phyloP scores from a whole-genome alignment of 2,329 filamentous ascomycete species.

The Beauveria asiatica region DNA sequence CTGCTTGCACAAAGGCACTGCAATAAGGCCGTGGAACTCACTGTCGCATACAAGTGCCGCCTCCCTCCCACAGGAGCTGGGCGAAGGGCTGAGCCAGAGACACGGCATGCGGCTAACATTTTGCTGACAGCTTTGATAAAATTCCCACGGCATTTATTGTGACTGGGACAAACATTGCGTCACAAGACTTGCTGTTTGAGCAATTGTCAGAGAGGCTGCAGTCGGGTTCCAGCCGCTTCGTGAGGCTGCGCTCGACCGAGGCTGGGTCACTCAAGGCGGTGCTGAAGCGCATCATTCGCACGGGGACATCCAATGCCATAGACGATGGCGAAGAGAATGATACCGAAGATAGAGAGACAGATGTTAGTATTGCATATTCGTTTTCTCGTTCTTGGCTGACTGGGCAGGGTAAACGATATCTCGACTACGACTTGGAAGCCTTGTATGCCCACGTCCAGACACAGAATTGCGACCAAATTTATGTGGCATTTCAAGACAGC shows the following conservation, averaged over 20 bases:
- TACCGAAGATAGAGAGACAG: constrained; percentile 33
- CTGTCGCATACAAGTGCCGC: not conserved
- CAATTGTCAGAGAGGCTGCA: constrained; percentile 54
- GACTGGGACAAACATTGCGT: constrained; percentile 70
- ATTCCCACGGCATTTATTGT: constrained; percentile 66
- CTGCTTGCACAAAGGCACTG: not conserved
- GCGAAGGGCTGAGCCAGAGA: not conserved
- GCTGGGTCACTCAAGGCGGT: constrained; percentile 65
- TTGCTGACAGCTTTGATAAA: constrained; percentile 30
- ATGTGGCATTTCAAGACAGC: constrained; percentile 71
- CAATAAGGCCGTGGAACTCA: not conserved
- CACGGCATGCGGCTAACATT: constrained; percentile 14
- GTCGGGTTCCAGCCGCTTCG: constrained; percentile 45
- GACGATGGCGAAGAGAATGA: constrained; percentile 54
- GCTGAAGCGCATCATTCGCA: constrained; percentile 65
- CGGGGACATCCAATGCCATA: constrained; percentile 41
- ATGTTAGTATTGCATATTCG: constrained; percentile 27
- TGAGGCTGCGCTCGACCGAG: constrained; percentile 61
- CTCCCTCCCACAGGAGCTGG: not conserved
- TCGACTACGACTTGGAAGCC: constrained; percentile 73
- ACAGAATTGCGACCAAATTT: constrained; percentile 48
- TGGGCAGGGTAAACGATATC: constrained; percentile 53
- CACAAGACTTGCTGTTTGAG: constrained; percentile 64
- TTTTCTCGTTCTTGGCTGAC: not conserved
- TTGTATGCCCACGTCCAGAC: constrained; percentile 51